Percentiles rank a stretch among this genome's conserved stretches.
Conservation (phyloP, 257 asterid species). For the Nicotiana noctiflora region DNA sequence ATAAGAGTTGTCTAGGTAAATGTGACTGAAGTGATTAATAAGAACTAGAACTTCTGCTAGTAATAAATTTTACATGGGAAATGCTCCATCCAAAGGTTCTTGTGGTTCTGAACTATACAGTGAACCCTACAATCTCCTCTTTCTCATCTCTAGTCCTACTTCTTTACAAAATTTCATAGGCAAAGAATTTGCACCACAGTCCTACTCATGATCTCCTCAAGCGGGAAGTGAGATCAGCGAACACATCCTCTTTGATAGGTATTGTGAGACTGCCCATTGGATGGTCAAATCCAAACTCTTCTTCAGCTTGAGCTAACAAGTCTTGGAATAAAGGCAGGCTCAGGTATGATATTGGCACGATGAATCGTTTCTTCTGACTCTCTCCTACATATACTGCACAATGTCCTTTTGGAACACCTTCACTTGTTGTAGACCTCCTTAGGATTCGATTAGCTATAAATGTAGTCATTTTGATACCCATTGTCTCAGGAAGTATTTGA, state of each 20-base stretch:
- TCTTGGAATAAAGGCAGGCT: not conserved
- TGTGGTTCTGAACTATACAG: not conserved
- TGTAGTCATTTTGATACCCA: not conserved
- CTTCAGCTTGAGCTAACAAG: not conserved
- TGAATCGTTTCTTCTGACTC: not conserved
- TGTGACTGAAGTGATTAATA: not conserved
- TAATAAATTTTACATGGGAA: not conserved
- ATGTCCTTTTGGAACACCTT: not conserved
- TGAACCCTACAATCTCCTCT: too few relatives aligned
- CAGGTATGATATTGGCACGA: not conserved
- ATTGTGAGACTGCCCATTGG: not conserved
- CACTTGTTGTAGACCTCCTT: not conserved
- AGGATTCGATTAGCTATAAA: not conserved
- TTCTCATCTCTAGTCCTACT: too few relatives aligned
- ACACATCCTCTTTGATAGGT: too few relatives aligned
- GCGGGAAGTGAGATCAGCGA: too few relatives aligned
- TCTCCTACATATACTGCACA: not conserved
- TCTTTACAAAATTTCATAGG: too few relatives aligned
- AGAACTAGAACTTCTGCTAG: not conserved
- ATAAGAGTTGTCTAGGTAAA: not conserved
- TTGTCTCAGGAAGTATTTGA: not conserved
- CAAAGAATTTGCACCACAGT: too few relatives aligned
- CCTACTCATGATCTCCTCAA: too few relatives aligned
- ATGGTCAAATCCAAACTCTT: not conserved
- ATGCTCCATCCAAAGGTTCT: not conserved